A percentile compares a stretch with the other conserved stretches of the same genome.
phyloP scores from a whole-genome alignment of 345 rosid species.

The Ceriops decandra region DNA sequence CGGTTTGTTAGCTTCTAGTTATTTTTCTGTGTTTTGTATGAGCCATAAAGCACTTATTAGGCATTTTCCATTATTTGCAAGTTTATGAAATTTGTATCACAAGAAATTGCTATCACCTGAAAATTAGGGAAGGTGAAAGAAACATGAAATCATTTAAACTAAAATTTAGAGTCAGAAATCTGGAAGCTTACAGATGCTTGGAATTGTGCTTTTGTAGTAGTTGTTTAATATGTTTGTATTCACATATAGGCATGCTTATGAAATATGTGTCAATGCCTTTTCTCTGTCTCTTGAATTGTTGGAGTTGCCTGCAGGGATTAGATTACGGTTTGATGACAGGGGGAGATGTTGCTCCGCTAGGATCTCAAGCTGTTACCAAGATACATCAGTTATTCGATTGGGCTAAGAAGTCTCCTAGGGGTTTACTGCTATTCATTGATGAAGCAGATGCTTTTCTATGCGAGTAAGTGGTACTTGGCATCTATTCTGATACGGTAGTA shows the following conservation, averaged over 20 bases:
- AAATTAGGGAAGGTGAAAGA: neutral
- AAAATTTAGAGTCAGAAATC: no score
- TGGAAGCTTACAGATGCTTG: no score
- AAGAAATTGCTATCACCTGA: neutral
- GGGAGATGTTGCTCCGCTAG: conserved; percentile 96
- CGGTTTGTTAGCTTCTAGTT: neutral
- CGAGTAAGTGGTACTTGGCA: conserved; percentile 58
- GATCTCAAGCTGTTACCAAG: conserved; percentile 97
- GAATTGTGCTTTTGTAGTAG: no score
- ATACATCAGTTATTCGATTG: conserved; percentile 95
- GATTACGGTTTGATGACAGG: conserved; percentile 99
- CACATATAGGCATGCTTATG: neutral
- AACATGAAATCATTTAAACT: no score
- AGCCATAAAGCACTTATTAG: neutral
- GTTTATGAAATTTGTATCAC: neutral
- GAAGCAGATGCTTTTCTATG: conserved; percentile 99
- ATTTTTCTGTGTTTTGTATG: neutral
- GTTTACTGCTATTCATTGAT: conserved; percentile 85
- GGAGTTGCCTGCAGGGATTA: conserved; percentile 60
- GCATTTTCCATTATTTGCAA: neutral
- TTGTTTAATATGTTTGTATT: neutral
- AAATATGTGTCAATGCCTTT: neutral
- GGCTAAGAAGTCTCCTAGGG: conserved; percentile 87
- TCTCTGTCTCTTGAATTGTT: conserved; percentile 8
- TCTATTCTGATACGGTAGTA: neutral